phyloP scores from a whole-genome alignment of 805 yeast species.

The Ogataea nonfermentans region DNA sequence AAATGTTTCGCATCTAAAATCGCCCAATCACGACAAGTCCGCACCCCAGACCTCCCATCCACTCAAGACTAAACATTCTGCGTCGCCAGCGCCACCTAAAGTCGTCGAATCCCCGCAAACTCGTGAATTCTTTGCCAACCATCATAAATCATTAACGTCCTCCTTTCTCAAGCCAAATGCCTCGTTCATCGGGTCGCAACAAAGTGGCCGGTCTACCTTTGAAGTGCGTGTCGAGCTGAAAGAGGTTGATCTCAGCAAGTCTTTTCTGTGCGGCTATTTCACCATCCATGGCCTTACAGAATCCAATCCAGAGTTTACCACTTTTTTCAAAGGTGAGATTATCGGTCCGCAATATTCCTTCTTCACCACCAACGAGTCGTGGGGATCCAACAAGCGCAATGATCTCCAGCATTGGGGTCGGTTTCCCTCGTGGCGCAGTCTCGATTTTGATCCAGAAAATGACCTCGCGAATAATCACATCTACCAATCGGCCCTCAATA shows the following conservation, averaged over 20 bases:
- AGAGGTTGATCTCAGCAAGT: conserved; percentile 59
- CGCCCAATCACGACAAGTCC: not conserved
- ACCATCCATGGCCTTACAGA: conserved; percentile 65
- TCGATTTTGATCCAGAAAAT: conserved; percentile 32
- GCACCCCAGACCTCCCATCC: not conserved
- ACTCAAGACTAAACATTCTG: conserved; percentile 2
- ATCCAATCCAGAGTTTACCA: conserved; percentile 59
- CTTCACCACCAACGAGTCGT: conserved; percentile 52
- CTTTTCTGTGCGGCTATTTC: conserved; percentile 56
- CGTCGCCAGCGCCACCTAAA: conserved; percentile 5
- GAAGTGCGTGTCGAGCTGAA: conserved; percentile 68
- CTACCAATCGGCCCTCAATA: conserved; percentile 30
- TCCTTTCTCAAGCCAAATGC: conserved; percentile 62
- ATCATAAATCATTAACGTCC: conserved; percentile 21
- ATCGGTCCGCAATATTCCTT: conserved; percentile 60
- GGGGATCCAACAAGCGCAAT: conserved; percentile 48
- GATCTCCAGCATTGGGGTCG: conserved; percentile 69
- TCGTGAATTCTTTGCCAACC: conserved; percentile 22
- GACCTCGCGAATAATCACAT: conserved; percentile 27
- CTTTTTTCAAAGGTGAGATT: conserved; percentile 72
- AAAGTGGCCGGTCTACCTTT: conserved; percentile 61
- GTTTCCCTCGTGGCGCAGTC: conserved; percentile 36
- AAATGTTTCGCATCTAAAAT: conserved; percentile 1
- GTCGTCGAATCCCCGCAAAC: conserved; percentile 1
- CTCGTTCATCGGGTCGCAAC: conserved; percentile 64